phyloP scores from a whole-genome alignment of 768 basidiomycete genomes.

The Gymnopilus junonius region DNA sequence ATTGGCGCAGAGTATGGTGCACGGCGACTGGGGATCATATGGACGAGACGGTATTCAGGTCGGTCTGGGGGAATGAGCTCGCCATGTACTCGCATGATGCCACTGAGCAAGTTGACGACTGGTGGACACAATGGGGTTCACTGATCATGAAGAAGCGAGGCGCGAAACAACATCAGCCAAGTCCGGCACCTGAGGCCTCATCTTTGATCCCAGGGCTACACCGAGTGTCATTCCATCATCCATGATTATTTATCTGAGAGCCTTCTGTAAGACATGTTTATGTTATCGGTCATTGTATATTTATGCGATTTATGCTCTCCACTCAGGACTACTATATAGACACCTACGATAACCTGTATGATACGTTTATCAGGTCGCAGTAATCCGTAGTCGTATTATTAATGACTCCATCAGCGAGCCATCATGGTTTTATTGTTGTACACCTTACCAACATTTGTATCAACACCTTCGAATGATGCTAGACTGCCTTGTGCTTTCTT shows the following conservation, averaged over 20 bases:
- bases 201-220: constrained; percentile 11
- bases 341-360: not conserved
- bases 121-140: constrained; percentile 59
- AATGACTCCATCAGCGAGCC: not conserved
- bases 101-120: constrained; percentile 62
- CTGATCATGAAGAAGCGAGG: constrained; percentile 8
- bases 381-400: not conserved
- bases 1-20: constrained; percentile 34
- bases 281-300: not conserved
- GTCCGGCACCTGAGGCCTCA: constrained; percentile 1
- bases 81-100: constrained; percentile 56
- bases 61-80: constrained; percentile 58
- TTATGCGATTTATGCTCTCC: not conserved
- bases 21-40: constrained; percentile 45
- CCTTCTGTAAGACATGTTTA: not conserved
- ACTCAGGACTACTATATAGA: not conserved
- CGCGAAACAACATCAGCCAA: constrained; percentile 5
- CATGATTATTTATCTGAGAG: not conserved
- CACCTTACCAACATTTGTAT: not conserved
- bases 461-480: not conserved
- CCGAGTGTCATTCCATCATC: constrained; percentile 5
- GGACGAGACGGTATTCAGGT: constrained; percentile 48
- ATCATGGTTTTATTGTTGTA: not conserved
- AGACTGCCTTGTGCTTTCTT: not conserved
- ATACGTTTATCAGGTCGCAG: not conserved